These are phyloP conservation scores for Neurospora sp. DNA, from an alignment of 495 filamentous ascomycete genomes.

Conservation along the genomic window DNA sequence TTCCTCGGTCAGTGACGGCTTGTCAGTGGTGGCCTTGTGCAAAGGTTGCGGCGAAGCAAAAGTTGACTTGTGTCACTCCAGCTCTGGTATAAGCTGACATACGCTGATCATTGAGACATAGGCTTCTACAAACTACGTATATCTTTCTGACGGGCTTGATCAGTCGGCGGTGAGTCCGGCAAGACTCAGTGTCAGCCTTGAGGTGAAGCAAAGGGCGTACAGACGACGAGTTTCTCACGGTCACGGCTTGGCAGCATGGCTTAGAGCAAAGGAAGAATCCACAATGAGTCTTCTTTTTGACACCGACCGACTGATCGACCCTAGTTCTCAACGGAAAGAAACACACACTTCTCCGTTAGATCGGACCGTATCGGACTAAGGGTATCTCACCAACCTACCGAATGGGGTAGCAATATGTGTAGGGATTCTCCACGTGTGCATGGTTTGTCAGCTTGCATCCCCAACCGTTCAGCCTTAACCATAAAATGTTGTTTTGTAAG, in stretches of 20 bases:
- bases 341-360: not conserved
- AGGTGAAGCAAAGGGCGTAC: not conserved
- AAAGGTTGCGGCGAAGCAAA: not conserved
- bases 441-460: not conserved
- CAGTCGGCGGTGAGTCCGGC: not conserved
- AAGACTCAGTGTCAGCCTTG: not conserved
- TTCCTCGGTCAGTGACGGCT: not conserved
- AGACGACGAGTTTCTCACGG: not conserved
- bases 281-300: not conserved
- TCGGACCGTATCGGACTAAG: not conserved
- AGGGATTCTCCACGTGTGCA: not conserved
- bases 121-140: not conserved
- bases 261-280: not conserved
- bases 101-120: not conserved
- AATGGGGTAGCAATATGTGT: not conserved
- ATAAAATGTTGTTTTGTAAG: not conserved
- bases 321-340: not conserved
- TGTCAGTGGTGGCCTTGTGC: not conserved
- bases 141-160: not conserved
- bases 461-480: not conserved
- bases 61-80: not conserved
- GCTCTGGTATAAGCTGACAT: not conserved
- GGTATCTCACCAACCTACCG: not conserved
- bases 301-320: not conserved
- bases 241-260: not conserved